A percentile compares a stretch with the other conserved stretches of the same genome.
These are phyloP conservation scores for Tephrocybe sp. DNA, from an alignment of 768 basidiomycete genomes.

Conservation along the genomic window DNA sequence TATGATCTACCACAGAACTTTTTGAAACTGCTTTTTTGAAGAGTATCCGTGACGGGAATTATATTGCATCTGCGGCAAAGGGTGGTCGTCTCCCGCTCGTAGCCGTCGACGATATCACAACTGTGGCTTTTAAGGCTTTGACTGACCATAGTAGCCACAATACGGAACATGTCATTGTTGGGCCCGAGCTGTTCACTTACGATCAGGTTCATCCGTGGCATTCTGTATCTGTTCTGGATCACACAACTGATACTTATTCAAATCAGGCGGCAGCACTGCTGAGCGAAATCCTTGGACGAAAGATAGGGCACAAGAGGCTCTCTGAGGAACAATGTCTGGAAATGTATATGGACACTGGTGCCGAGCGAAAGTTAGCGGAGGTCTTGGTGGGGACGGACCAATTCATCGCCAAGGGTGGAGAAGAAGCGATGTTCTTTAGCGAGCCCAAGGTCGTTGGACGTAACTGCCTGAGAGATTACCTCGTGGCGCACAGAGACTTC, in stretches of 20 bases:
- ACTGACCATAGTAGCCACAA: slow-evolving; percentile 22
- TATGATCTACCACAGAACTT: neutral
- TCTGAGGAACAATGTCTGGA: slow-evolving; percentile 18
- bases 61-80: slow-evolving; percentile 25
- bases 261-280: slow-evolving; percentile 26
- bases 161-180: slow-evolving; percentile 29
- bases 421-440: slow-evolving; percentile 20
- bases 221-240: neutral
- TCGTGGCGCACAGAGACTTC: slow-evolving; percentile 20
- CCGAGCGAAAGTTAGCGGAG: slow-evolving; percentile 18
- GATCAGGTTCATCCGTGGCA: slow-evolving; percentile 24
- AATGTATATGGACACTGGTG: slow-evolving; percentile 16
- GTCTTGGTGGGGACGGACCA: slow-evolving; percentile 18
- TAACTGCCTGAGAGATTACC: slow-evolving; percentile 21
- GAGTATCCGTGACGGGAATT: slow-evolving; percentile 23
- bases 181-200: slow-evolving; percentile 30
- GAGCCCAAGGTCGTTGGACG: slow-evolving; percentile 25
- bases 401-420: slow-evolving; percentile 19
- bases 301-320: slow-evolving; percentile 26
- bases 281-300: slow-evolving; percentile 24
- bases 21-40: slow-evolving; percentile 19
- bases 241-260: slow-evolving; percentile 26
- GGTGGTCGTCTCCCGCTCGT: slow-evolving; percentile 30
- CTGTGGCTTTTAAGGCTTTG: slow-evolving; percentile 29
- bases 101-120: slow-evolving; percentile 31